These are phyloP conservation scores for Malassezia restricta DNA, from an alignment of 1,284 basidiomycete species.

Conservation along the genomic window DNA sequence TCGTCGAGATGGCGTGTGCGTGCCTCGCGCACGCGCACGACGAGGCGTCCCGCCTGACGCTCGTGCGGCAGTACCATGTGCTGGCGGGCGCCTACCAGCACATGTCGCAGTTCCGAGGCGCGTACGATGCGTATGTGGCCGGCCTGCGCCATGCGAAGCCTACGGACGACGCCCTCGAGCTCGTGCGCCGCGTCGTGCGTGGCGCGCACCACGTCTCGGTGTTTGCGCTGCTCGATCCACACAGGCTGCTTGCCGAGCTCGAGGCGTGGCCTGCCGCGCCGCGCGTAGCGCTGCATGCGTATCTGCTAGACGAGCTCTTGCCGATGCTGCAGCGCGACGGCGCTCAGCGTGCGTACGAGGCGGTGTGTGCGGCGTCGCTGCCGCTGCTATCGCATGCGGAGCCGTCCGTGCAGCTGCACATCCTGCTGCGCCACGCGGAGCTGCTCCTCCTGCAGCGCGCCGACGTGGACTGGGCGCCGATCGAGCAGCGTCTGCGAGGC, in stretches of 20 bases:
- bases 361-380: conserved; percentile 12
- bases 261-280: not conserved
- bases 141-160: not conserved
- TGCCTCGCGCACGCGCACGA: not conserved
- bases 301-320: conserved; percentile 16
- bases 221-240: conserved; percentile 18
- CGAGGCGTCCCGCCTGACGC: conserved; percentile 2
- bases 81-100: conserved; percentile 22
- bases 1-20: conserved; percentile 17
- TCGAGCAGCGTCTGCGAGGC: not conserved
- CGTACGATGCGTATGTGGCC: conserved; percentile 3
- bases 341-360: conserved; percentile 16
- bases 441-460: conserved; percentile 13
- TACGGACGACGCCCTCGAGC: not conserved
- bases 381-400: conserved; percentile 10
- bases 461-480: not conserved
- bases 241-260: not conserved
- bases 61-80: conserved; percentile 21
- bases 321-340: conserved; percentile 21
- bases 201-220: conserved; percentile 21
- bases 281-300: conserved; percentile 23
- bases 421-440: conserved; percentile 20
- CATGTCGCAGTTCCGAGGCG: not conserved
- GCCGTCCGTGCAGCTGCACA: conserved; percentile 24
- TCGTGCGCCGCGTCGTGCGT: not conserved